These are phyloP conservation scores for Cryptococcus sp. DNA, from an alignment of 1,284 basidiomycete species.

Conservation along the genomic window DNA sequence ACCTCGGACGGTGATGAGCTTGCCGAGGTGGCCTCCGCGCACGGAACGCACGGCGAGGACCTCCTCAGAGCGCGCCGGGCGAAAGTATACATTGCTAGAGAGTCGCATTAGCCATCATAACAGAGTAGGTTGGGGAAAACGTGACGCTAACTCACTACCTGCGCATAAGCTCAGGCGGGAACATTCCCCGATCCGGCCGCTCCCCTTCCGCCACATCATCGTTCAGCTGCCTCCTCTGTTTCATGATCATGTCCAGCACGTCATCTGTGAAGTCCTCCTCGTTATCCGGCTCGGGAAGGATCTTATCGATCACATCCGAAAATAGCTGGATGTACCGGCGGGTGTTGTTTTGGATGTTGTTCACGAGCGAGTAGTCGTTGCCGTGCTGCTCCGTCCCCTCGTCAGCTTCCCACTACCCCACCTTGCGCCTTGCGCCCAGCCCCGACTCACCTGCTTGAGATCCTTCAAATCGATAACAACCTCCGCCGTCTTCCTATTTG, in stretches of 20 bases:
- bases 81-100: slow-evolving; percentile 85
- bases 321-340: slow-evolving; percentile 89
- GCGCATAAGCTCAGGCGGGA: slow-evolving; percentile 85
- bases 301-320: slow-evolving; percentile 81
- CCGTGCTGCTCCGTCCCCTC: slow-evolving; percentile 21
- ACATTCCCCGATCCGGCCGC: slow-evolving; percentile 56
- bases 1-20: slow-evolving; percentile 90
- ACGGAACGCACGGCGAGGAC: slow-evolving; percentile 86
- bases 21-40: slow-evolving; percentile 78
- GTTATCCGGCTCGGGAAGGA: slow-evolving; percentile 80
- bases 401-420: slow-evolving; percentile 45
- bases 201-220: slow-evolving; percentile 58
- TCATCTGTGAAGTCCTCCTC: slow-evolving; percentile 86
- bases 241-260: slow-evolving; percentile 90
- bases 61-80: slow-evolving; percentile 66
- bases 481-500: slow-evolving; percentile 63
- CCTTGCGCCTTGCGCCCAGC: neutral
- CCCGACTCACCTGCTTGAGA: slow-evolving; percentile 38
- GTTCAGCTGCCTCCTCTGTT: slow-evolving; percentile 86
- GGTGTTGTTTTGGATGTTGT: slow-evolving; percentile 76
- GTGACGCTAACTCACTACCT: slow-evolving; percentile 71
- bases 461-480: slow-evolving; percentile 51
- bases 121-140: neutral
- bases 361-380: slow-evolving; percentile 67
- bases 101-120: neutral